Evolutionary conservation across 768 basidiomycete genomes (phyloP).

Genomic region (Thelephora aurantiotincta): DNA sequence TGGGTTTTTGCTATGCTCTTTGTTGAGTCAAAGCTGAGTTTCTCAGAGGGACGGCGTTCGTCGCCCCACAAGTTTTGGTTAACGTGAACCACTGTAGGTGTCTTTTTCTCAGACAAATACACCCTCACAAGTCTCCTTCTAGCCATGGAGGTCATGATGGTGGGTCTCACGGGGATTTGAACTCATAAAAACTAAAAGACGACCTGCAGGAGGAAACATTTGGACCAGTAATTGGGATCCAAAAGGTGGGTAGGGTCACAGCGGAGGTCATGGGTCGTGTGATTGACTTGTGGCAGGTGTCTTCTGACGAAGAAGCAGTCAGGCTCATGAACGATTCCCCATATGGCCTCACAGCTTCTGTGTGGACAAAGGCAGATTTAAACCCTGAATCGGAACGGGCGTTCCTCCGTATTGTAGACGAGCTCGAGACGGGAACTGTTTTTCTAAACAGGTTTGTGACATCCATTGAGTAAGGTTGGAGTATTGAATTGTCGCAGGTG

Average conservation of each 20-base stretch:
- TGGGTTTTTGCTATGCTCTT: conserved; percentile 14
- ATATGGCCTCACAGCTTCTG: conserved; percentile 86
- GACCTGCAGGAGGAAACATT: conserved; percentile 67
- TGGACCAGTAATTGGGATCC: conserved; percentile 87
- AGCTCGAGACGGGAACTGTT: conserved; percentile 82
- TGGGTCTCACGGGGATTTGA: conserved; percentile 13
- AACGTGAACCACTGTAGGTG: conserved; percentile 78
- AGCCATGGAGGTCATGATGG: conserved; percentile 94
- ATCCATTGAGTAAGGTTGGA: not conserved
- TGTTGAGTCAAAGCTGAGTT: not conserved
- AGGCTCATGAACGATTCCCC: conserved; percentile 91
- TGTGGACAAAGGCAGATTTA: conserved; percentile 73
- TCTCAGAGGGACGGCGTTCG: conserved; percentile 64
- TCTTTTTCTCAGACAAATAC: not conserved
- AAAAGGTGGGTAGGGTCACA: conserved; percentile 42
- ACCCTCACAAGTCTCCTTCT: conserved; percentile 1
- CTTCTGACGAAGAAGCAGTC: conserved; percentile 79
- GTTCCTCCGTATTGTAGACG: conserved; percentile 55
- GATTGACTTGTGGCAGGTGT: conserved; percentile 31
- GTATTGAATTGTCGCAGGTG: conserved; percentile 28
- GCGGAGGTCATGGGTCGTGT: not conserved
- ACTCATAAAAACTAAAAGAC: not conserved
- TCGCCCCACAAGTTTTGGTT: conserved; percentile 83
- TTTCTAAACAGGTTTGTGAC: conserved; percentile 60
- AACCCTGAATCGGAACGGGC: conserved; percentile 48